Percentiles rank a stretch among this genome's conserved stretches.
These are phyloP conservation scores for Myxozyma sirexii DNA, from an alignment of 805 yeast genomes.

Conservation along the genomic window DNA sequence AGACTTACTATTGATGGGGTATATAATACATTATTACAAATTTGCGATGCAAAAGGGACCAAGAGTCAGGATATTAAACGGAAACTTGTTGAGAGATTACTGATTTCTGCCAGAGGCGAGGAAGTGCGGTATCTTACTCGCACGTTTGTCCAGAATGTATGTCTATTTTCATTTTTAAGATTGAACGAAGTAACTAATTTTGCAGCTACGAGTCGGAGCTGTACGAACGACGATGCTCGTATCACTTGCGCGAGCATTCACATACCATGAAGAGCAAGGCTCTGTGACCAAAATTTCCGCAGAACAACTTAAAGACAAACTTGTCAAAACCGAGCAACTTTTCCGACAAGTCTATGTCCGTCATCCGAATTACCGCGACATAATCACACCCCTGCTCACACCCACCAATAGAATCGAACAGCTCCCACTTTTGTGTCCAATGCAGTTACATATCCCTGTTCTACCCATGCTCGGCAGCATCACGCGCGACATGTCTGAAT, in stretches of 20 bases:
- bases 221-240: constrained; percentile 35
- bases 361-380: constrained; percentile 34
- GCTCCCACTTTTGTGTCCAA: constrained; percentile 25
- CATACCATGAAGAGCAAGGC: not conserved
- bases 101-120: constrained; percentile 33
- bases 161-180: too few species aligned
- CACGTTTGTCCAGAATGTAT: constrained; percentile 33
- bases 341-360: constrained; percentile 35
- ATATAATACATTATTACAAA: constrained; percentile 30
- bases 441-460: constrained; percentile 34
- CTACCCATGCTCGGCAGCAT: constrained; percentile 38
- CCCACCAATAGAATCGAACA: not conserved
- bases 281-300: not conserved
- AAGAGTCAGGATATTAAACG: constrained; percentile 33
- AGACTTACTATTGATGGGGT: constrained; percentile 30
- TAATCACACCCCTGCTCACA: constrained; percentile 18
- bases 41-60: constrained; percentile 32
- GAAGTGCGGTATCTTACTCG: constrained; percentile 37
- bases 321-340: constrained; percentile 27
- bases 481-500: constrained; percentile 35
- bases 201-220: constrained; percentile 35
- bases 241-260: constrained; percentile 36
- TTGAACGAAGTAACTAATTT: too few species aligned
- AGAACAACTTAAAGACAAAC: not conserved
- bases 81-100: constrained; percentile 28